phyloP scores from a whole-genome alignment of 225 moss, liverwort and hornwort genomes.

The Thuidium tamariscinum region DNA sequence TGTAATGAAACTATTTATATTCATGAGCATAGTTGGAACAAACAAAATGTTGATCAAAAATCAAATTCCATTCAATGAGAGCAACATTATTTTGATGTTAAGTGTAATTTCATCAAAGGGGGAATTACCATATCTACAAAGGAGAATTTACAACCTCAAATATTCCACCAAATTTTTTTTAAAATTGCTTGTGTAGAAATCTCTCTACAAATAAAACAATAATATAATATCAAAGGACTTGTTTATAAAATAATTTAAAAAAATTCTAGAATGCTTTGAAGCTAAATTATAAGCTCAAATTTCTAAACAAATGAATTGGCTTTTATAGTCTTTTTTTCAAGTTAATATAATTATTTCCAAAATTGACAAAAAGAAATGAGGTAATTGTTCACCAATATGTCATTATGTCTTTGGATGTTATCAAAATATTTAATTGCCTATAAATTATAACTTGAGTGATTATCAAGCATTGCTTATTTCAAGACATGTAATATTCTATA shows the following conservation, averaged over 20 bases:
- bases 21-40: neutral
- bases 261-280: neutral
- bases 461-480: neutral
- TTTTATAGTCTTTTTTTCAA: neutral
- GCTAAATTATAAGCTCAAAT: neutral
- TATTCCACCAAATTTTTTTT: neutral
- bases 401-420: too few species aligned
- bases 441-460: neutral
- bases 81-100: rapidly evolving
- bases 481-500: neutral
- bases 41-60: neutral
- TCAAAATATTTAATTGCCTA: neutral
- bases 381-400: neutral
- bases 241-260: neutral
- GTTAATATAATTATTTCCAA: neutral
- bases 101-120: neutral
- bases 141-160: neutral
- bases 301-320: neutral
- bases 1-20: neutral
- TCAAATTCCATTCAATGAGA: neutral
- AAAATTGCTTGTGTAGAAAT: neutral
- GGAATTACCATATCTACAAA: too few species aligned
- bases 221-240: neutral
- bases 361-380: neutral
- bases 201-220: neutral